Percentiles rank a stretch among this genome's conserved stretches.
Conservation (phyloP, 1,284 basidiomycete genomes). For the Trametes sp. region DNA sequence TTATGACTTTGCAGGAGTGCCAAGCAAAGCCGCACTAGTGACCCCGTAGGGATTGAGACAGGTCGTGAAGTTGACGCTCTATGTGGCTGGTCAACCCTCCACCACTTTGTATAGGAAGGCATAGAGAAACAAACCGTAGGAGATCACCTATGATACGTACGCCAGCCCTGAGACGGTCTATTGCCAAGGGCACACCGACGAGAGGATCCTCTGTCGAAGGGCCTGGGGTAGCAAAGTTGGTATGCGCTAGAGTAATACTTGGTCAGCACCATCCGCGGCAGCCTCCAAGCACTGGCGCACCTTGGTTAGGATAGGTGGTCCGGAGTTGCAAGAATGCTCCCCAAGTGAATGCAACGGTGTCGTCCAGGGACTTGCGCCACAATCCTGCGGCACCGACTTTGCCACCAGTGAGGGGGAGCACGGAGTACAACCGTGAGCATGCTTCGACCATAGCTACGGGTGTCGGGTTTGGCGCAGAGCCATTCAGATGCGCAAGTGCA, state of each 20-base stretch:
- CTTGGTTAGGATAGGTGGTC: conserved; percentile 59
- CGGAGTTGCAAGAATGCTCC: conserved; percentile 62
- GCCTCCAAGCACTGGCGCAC: conserved; percentile 11
- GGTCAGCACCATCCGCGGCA: not conserved
- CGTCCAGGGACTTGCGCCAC: conserved; percentile 79
- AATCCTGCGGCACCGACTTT: conserved; percentile 74
- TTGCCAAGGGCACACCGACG: conserved; percentile 56
- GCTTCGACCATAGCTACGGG: conserved; percentile 51
- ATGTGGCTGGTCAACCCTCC: not conserved
- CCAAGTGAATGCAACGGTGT: conserved; percentile 69
- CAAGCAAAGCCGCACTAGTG: conserved; percentile 57
- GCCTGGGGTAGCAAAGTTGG: conserved; percentile 15
- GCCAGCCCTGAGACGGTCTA: conserved; percentile 66
- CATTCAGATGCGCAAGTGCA: conserved; percentile 62
- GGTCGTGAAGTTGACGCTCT: conserved; percentile 71
- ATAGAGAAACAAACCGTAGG: conserved; percentile 59
- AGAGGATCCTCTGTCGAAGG: conserved; percentile 46
- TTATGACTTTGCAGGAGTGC: conserved; percentile 63
- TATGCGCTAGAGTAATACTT: conserved; percentile 1
- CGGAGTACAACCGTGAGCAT: conserved; percentile 63
- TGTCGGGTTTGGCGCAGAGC: conserved; percentile 54
- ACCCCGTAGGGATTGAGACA: conserved; percentile 77
- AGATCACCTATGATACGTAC: conserved; percentile 61
- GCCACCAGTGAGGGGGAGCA: conserved; percentile 74
- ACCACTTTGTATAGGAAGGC: not conserved